phyloP scores from a whole-genome alignment of 495 filamentous ascomycete species.

The Rhypophila decipiens region DNA sequence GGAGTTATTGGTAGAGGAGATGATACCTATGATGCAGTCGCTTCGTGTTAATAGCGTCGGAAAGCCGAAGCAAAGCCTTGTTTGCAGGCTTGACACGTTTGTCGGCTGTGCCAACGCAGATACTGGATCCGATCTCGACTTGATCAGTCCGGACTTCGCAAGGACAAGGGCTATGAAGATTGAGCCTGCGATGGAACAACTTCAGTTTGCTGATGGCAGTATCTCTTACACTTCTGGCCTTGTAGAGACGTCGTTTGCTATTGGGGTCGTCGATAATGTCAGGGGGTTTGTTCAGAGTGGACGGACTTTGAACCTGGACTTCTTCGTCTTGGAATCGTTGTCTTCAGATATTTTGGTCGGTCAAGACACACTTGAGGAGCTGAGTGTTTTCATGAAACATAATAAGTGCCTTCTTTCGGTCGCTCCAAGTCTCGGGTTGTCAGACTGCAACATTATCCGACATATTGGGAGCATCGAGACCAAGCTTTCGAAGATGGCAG shows the following conservation, averaged over 20 bases:
- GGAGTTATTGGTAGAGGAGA: background rate
- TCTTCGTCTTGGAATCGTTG: background rate
- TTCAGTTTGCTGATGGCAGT: background rate
- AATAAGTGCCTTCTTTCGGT: background rate
- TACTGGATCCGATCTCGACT: background rate
- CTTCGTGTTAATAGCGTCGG: background rate
- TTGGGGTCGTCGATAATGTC: background rate
- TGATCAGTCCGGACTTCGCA: background rate
- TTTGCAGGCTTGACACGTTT: background rate
- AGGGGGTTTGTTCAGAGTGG: background rate
- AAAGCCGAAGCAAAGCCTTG: background rate
- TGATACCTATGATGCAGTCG: background rate
- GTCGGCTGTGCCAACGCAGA: background rate
- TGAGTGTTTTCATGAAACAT: background rate
- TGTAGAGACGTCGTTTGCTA: background rate
- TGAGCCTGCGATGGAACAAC: background rate
- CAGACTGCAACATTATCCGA: background rate
- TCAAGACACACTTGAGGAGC: background rate
- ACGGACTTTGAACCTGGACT: background rate
- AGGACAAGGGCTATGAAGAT: background rate
- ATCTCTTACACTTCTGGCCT: background rate
- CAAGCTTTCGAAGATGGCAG: background rate
- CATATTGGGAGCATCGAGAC: background rate
- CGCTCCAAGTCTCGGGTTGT: background rate
- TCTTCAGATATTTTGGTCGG: background rate